Conservation (phyloP, 441 rosid species). For the Theobroma grandiflorum region DNA sequence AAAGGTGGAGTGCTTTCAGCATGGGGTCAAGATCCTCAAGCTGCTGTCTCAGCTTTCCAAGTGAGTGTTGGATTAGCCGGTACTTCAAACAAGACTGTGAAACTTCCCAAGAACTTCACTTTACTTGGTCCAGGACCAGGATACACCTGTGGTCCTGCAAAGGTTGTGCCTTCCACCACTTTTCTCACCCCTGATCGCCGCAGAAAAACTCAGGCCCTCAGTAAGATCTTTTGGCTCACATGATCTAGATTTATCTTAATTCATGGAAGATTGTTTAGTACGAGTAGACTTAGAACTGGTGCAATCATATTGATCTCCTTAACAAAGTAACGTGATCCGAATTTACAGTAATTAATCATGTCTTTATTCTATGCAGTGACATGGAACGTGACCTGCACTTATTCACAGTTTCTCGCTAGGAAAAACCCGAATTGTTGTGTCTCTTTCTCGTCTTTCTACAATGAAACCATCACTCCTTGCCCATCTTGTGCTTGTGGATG, state of each 20-base stretch:
- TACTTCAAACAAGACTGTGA: slow-evolving; percentile 81
- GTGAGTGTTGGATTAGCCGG: slow-evolving; percentile 75
- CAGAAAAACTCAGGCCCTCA: slow-evolving; percentile 72
- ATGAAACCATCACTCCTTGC: slow-evolving; percentile 76
- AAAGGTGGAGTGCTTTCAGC: slow-evolving; percentile 84
- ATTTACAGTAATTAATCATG: neutral
- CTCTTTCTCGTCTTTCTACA: slow-evolving; percentile 93
- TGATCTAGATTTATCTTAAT: neutral
- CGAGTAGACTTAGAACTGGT: neutral
- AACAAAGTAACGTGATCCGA: neutral
- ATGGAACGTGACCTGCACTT: slow-evolving; percentile 94
- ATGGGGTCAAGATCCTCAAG: slow-evolving; percentile 79
- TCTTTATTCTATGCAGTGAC: slow-evolving; percentile 63
- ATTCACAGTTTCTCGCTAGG: slow-evolving; percentile 85
- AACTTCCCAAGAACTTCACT: slow-evolving; percentile 89
- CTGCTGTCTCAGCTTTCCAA: slow-evolving; percentile 77
- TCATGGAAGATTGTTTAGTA: neutral
- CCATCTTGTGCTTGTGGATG: slow-evolving; percentile 90
- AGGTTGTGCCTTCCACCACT: slow-evolving; percentile 65
- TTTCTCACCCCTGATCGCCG: slow-evolving; percentile 68
- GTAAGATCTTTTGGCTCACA: slow-evolving; percentile 48
- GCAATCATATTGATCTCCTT: neutral
- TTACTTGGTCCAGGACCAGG: slow-evolving; percentile 87
- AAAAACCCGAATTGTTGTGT: slow-evolving; percentile 85
- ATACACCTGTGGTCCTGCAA: slow-evolving; percentile 88